phyloP scores from a whole-genome alignment of 192 early-diverging fungal genomes.

The Allomyces macrogynus region DNA sequence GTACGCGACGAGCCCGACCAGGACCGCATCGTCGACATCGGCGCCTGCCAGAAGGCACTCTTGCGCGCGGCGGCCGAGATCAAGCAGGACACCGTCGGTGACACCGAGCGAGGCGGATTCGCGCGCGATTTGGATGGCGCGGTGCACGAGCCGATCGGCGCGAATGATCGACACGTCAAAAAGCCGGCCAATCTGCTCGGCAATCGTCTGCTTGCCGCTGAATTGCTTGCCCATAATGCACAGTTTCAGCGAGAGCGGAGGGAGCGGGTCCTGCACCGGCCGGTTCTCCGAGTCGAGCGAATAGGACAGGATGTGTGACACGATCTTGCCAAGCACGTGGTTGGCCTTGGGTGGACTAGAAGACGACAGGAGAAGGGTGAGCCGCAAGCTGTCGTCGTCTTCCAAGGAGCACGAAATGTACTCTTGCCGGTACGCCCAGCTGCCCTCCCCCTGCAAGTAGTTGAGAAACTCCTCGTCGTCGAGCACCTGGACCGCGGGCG shows the following conservation, averaged over 20 bases:
- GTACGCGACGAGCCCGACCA: conserved; percentile 30
- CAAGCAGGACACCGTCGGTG: conserved; percentile 1
- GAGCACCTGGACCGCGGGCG: conserved; percentile 8
- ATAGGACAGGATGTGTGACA: conserved; percentile 22
- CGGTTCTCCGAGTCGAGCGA: conserved; percentile 14
- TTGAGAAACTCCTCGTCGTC: conserved; percentile 32
- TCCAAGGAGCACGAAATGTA: neutral
- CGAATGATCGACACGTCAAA: conserved; percentile 16
- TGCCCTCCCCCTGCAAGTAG: conserved; percentile 22
- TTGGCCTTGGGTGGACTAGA: too few relatives aligned
- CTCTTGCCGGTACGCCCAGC: conserved; percentile 16
- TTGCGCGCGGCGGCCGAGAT: conserved; percentile 1
- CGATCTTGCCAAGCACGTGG: conserved; percentile 12
- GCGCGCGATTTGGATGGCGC: conserved; percentile 13
- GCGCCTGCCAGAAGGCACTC: conserved; percentile 20
- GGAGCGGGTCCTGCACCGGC: conserved; percentile 15
- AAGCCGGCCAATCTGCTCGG: conserved; percentile 14
- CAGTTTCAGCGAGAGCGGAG: conserved; percentile 21
- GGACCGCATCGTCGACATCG: conserved; percentile 20
- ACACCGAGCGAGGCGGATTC: conserved; percentile 3
- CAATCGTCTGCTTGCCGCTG: conserved; percentile 24
- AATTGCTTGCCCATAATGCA: conserved; percentile 31
- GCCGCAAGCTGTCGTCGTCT: too few relatives aligned
- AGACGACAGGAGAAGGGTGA: too few relatives aligned
- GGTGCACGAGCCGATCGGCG: conserved; percentile 23